phyloP scores from a whole-genome alignment of 164 flowering plant genomes.

The Stephania cephalantha region DNA sequence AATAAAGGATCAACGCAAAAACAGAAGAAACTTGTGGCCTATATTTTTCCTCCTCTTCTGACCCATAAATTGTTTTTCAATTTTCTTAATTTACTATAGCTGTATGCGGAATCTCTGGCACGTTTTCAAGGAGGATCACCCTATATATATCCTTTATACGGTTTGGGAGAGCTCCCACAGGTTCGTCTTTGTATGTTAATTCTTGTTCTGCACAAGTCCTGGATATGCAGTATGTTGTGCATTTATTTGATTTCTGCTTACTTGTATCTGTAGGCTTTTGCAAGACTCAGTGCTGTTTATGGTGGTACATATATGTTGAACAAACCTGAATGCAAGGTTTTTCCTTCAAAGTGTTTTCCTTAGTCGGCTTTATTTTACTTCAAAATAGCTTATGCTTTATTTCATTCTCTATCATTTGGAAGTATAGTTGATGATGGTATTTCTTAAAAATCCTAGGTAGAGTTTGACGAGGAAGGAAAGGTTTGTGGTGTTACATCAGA shows the following conservation, averaged over 20 bases:
- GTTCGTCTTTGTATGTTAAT: constrained; percentile 26
- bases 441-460: constrained; percentile 49
- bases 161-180: constrained; percentile 97
- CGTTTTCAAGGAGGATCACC: constrained; percentile 99
- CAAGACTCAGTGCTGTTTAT: constrained; percentile 95
- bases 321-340: constrained; percentile 94
- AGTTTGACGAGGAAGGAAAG: constrained; percentile 78
- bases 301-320: constrained; percentile 97
- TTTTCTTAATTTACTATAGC: constrained; percentile 31
- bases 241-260: neutral
- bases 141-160: constrained; percentile 90
- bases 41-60: constrained; percentile 2
- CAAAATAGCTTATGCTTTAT: neutral
- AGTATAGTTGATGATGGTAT: constrained; percentile 3
- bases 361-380: neutral
- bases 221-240: neutral
- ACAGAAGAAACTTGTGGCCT: neutral
- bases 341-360: neutral
- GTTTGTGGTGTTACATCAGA: constrained; percentile 86
- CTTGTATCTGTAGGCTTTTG: constrained; percentile 61
- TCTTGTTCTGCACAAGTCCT: neutral
- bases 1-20: neutral
- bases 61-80: neutral
- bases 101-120: constrained; percentile 87
- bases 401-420: neutral